These are phyloP conservation scores for Kluyveromyces marxianus DNA, from an alignment of 1,139 yeast species.

Conservation along the genomic window DNA sequence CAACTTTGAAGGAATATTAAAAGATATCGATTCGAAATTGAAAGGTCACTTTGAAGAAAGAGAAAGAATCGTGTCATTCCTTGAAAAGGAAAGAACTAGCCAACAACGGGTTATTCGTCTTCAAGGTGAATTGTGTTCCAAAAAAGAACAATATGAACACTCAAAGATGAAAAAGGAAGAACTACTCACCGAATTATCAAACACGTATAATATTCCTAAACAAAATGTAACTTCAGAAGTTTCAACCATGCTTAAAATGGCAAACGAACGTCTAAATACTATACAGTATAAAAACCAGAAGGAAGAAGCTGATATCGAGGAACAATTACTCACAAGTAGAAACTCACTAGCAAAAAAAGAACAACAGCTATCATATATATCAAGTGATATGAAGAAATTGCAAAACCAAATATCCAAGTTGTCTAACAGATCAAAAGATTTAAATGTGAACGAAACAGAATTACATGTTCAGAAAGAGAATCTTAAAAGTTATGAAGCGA, in stretches of 20 bases:
- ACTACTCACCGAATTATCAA: constrained; percentile 18
- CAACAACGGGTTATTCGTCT: constrained; percentile 38
- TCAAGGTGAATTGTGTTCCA: constrained; percentile 54
- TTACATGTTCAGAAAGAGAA: constrained; percentile 12
- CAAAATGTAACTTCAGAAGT: neutral
- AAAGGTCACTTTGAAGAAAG: constrained; percentile 10
- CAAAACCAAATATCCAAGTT: constrained; percentile 28
- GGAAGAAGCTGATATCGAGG: neutral
- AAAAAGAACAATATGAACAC: constrained; percentile 33
- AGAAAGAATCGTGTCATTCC: constrained; percentile 9
- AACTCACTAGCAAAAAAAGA: constrained; percentile 10
- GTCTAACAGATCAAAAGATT: constrained; percentile 9
- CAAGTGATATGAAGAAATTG: constrained; percentile 26
- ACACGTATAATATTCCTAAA: constrained; percentile 1
- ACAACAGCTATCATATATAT: constrained; percentile 22
- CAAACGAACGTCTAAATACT: neutral
- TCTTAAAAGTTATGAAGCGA: constrained; percentile 17
- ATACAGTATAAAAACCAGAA: neutral
- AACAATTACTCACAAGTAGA: constrained; percentile 2
- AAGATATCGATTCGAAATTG: constrained; percentile 33
- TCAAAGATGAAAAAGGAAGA: constrained; percentile 22
- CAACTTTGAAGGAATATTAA: constrained; percentile 46
- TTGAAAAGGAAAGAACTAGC: neutral
- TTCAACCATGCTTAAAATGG: neutral
- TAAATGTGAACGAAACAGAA: constrained; percentile 14